These are phyloP conservation scores for Penicillium malachiteum DNA, from an alignment of 495 filamentous ascomycete species.

Conservation along the genomic window DNA sequence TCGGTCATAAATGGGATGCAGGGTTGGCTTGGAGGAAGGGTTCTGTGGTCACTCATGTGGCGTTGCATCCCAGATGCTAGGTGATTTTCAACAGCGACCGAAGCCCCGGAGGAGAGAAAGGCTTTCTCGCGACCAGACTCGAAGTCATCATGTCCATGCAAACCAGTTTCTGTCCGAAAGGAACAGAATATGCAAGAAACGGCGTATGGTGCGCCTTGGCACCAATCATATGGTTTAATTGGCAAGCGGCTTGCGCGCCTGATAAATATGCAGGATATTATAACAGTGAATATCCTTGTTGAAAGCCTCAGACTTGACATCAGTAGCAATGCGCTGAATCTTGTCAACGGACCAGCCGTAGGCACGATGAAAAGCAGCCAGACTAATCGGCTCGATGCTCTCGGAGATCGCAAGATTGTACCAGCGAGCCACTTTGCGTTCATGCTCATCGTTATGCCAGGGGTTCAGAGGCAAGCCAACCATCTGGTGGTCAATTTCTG, in stretches of 20 bases:
- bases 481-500: conserved; percentile 73
- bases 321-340: conserved; percentile 58
- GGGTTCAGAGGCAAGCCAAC: conserved; percentile 74
- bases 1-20: too few relatives aligned
- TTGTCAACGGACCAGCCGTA: conserved; percentile 63
- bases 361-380: conserved; percentile 72
- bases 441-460: conserved; percentile 70
- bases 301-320: conserved; percentile 69
- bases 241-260: conserved; percentile 41
- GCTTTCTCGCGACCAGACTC: too few relatives aligned
- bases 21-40: too few relatives aligned
- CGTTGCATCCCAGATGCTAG: too few relatives aligned
- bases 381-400: conserved; percentile 69
- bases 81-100: too few relatives aligned
- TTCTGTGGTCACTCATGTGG: too few relatives aligned
- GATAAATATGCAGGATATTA: conserved; percentile 65
- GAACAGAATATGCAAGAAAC: not conserved
- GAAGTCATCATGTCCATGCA: too few relatives aligned
- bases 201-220: not conserved
- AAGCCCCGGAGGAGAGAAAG: too few relatives aligned
- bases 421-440: conserved; percentile 76
- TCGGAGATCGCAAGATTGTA: conserved; percentile 76
- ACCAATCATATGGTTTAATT: conserved; percentile 8
- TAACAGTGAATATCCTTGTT: conserved; percentile 67
- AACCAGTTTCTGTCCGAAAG: too few relatives aligned